Evolutionary conservation across 768 basidiomycete species (phyloP), one percentile per base, ranked within the genome.

Genomic region (Postia placenta): DNA sequence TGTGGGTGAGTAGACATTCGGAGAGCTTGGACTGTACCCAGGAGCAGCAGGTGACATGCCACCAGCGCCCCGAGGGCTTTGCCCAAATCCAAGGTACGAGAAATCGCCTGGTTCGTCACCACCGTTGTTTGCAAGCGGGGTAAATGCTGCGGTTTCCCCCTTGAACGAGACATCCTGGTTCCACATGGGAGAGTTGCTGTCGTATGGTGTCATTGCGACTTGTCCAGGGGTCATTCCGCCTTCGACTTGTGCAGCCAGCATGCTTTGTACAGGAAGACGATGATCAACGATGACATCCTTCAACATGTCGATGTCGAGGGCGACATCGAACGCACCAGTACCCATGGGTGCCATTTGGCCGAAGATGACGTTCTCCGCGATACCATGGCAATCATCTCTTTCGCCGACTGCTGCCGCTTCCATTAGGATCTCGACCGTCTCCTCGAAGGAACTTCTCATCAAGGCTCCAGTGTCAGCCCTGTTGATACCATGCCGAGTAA

Each of bases 321-420:
- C 86, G 43, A 99, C 89, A 42, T 98, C 95, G 61, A 95, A 97
- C 6, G 91, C 80, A 12, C 96, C 96, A 0, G 96, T 97, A 45
- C 96, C 96, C 93, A 99, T 97, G 0, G 94, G 94, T n/a, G 95
- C 94, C 81, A 98, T 88, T 70, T 98, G 96, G 15, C 96, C 96
- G 59, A 99, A 92, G 78, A 99, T 83, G 36, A 99, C 92, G 60
- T 97, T 98, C 74, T 98, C 95, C n/a, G 96, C 96, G 26, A 99
- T 83, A 38, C 95, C 96, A 47, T 91, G 91, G 64, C 96, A 99
- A 58, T 98, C 95, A 56, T 99, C 96, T 67, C 92, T 91, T 72
- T 98, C 95, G 47, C 96, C 96, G 20, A 94, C 88, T 1, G 95
- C 93, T 1, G 96, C 96, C 0, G 96, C 96, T 64, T 99, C 96